A percentile compares a stretch with the other conserved stretches of the same genome.
These are phyloP conservation scores for Pseudozyma sp. DNA, from an alignment of 1,284 basidiomycete species.

Conservation along the genomic window DNA sequence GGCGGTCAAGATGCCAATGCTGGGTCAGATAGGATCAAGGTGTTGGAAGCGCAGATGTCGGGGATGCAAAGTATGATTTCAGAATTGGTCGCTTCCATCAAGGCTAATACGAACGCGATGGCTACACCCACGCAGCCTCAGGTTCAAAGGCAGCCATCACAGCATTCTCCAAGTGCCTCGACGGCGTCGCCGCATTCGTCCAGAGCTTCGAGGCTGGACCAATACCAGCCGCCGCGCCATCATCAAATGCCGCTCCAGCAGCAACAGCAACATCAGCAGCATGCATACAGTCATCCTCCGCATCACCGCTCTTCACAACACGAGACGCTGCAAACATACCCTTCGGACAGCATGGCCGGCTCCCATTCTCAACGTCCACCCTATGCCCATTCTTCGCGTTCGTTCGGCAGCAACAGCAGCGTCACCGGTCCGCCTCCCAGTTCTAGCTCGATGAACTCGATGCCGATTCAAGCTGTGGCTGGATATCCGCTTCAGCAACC, in stretches of 20 bases:
- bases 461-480: constrained; percentile 15
- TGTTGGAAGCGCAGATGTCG: constrained; percentile 39
- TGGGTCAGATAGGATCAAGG: constrained; percentile 31
- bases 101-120: constrained; percentile 42
- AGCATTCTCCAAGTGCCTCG: constrained; percentile 16
- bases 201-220: constrained; percentile 13
- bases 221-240: constrained; percentile 11
- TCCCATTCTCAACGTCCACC: constrained; percentile 23
- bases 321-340: constrained; percentile 12
- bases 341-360: constrained; percentile 1
- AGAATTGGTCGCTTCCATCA: constrained; percentile 46
- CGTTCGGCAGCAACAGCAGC: constrained; percentile 20
- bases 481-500: constrained; percentile 38
- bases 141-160: not conserved
- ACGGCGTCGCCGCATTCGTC: constrained; percentile 17
- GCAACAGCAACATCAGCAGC: constrained; percentile 10
- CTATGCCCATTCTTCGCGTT: constrained; percentile 14
- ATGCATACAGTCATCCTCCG: constrained; percentile 15
- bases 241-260: constrained; percentile 21
- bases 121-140: constrained; percentile 11
- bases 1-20: constrained; percentile 72
- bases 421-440: not conserved
- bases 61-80: constrained; percentile 49
- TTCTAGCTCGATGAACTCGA: not conserved
- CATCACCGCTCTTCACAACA: constrained; percentile 27